Evolutionary conservation across 163 green algal species (phyloP).

Genomic region (Scenedesmus sp.): DNA sequence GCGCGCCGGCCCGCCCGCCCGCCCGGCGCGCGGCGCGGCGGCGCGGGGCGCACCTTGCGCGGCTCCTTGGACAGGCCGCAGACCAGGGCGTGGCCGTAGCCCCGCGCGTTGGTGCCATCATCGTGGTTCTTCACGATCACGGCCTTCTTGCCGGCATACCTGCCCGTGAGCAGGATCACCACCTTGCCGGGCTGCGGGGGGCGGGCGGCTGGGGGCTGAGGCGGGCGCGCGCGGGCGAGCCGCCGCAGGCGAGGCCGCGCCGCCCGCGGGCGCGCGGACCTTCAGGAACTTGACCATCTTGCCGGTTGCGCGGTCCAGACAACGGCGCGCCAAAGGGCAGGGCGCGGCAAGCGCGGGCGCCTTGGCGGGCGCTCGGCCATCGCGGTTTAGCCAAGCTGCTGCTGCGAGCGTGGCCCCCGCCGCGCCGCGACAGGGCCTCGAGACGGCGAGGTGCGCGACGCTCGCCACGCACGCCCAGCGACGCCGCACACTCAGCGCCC

Average conservation of each 20-base stretch:
- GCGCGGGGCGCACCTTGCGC: constrained; percentile 87
- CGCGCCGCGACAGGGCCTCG: no score
- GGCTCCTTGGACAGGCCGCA: constrained; percentile 95
- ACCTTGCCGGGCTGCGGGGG: constrained; percentile 86
- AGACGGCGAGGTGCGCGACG: no score
- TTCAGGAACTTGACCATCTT: constrained; percentile 94
- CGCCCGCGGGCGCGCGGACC: constrained; percentile 51
- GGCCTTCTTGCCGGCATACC: constrained; percentile 98
- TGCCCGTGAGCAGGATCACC: constrained; percentile 95
- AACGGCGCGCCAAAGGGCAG: no score
- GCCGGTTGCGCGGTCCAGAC: no score
- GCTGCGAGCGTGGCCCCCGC: no score
- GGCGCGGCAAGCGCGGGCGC: no score
- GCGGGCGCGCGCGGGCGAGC: not conserved
- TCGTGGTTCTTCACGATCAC: constrained; percentile 99
- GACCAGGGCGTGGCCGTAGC: constrained; percentile 96
- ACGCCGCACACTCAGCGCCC: no score
- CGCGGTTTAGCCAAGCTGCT: no score
- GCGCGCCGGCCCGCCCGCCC: not conserved
- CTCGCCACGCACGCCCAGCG: no score
- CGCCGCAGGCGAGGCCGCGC: not conserved
- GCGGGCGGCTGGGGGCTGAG: not conserved
- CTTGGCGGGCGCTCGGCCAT: no score
- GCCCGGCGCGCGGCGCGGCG: no score
- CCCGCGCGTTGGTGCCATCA: constrained; percentile 84